Evolutionary conservation across 169 alveolate species (phyloP).

Genomic region (Plasmodium cynomolgi): DNA sequence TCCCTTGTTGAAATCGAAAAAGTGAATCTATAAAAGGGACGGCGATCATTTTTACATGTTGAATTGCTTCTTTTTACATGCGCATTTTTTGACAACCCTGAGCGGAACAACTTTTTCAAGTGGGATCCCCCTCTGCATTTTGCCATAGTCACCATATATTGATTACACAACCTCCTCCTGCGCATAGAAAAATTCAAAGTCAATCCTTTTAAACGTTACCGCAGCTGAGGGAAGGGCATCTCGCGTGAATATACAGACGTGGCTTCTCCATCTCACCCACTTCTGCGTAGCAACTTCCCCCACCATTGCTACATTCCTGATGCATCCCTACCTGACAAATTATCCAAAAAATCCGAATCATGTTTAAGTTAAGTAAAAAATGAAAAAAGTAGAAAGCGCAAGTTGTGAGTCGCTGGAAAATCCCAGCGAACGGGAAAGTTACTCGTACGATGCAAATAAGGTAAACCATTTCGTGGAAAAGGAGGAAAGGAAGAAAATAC

Average conservation of each 20-base stretch:
- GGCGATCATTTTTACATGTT: neutral
- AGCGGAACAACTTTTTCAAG: neutral
- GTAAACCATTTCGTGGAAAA: neutral
- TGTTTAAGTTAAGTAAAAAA: neutral
- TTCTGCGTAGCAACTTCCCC: neutral
- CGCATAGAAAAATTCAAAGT: neutral
- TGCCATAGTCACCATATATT: neutral
- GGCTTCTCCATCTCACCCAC: neutral
- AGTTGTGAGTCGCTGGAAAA: neutral
- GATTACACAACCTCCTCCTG: neutral
- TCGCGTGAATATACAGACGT: neutral
- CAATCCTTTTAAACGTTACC: neutral
- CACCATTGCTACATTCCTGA: neutral
- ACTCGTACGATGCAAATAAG: neutral
- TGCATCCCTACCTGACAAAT: neutral
- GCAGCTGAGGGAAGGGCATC: neutral
- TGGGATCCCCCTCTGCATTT: neutral
- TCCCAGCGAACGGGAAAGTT: neutral
- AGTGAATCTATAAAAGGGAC: neutral
- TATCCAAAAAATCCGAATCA: neutral
- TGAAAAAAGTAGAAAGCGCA: slow-evolving; percentile 3
- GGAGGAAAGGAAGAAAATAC: neutral
- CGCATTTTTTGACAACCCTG: neutral
- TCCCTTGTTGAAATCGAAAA: neutral
- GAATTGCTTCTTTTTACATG: neutral